phyloP scores from a whole-genome alignment of 768 basidiomycete species.

The Naganishia antarctica region DNA sequence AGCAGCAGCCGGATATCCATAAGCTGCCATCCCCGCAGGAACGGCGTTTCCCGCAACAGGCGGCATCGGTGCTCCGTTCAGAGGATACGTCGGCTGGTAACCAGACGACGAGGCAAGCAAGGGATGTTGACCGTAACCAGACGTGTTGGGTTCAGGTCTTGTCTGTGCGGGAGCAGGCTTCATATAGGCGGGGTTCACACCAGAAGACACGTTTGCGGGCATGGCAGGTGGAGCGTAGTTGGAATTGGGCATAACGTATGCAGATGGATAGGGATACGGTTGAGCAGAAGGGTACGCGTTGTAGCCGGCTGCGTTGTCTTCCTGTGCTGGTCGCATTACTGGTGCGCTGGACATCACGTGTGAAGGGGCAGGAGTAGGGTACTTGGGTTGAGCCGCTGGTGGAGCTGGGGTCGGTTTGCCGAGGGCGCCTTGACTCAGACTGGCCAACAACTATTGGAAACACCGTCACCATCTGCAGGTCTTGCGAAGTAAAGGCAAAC shows the following conservation, averaged over 20 bases:
- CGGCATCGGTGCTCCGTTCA: neutral
- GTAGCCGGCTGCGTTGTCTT: neutral
- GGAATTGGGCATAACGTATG: neutral
- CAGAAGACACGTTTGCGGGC: neutral
- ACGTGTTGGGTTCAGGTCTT: neutral
- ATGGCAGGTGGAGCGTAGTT: neutral
- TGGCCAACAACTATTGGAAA: neutral
- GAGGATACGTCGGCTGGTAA: slow-evolving; percentile 1
- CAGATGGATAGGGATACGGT: neutral
- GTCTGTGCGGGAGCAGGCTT: neutral
- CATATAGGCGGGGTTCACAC: neutral
- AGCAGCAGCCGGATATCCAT: neutral
- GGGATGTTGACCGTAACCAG: neutral
- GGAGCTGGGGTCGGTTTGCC: neutral
- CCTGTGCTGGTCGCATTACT: neutral
- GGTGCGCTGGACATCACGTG: neutral
- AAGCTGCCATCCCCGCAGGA: neutral
- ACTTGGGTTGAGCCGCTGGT: neutral
- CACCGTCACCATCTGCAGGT: neutral
- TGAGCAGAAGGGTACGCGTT: neutral
- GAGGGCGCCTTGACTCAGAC: slow-evolving; percentile 5
- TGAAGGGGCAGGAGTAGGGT: neutral
- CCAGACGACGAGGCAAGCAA: neutral
- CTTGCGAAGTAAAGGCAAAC: neutral
- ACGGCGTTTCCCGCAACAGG: neutral